Percentiles rank a stretch among this genome's conserved stretches.
These are phyloP conservation scores for Acer saccharum DNA, from an alignment of 345 rosid species.

Conservation along the genomic window DNA sequence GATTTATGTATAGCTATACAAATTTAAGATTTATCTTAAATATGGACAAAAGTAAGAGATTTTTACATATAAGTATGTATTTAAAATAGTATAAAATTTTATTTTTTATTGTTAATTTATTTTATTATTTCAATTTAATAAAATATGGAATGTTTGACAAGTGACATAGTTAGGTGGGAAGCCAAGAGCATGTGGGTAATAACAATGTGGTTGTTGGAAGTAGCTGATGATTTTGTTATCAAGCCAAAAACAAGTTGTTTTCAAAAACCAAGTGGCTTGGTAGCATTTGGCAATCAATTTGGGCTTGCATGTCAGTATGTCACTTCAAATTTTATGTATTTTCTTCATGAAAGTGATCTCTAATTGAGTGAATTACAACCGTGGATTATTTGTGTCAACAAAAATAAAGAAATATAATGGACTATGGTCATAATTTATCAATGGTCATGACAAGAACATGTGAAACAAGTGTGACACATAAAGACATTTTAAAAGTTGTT, in stretches of 20 bases:
- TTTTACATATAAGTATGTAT: too few relatives aligned
- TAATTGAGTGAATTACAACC: too few relatives aligned
- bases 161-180: conserved; percentile 11
- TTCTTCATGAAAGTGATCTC: not conserved
- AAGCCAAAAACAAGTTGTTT: not conserved
- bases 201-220: conserved; percentile 2
- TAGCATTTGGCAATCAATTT: not conserved
- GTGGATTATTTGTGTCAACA: not conserved
- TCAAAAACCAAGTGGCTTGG: not conserved
- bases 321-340: not conserved
- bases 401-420: not conserved
- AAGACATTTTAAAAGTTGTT: too few relatives aligned
- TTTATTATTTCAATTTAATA: not conserved
- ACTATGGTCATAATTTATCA: not conserved
- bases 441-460: not conserved
- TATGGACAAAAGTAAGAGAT: too few relatives aligned
- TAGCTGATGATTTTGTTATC: not conserved
- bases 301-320: not conserved
- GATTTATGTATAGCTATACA: too few relatives aligned
- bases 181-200: conserved; percentile 1
- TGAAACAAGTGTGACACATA: not conserved
- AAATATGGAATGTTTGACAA: not conserved
- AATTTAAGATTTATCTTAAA: not conserved
- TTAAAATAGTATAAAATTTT: too few relatives aligned
- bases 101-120: not conserved